Conservation (phyloP, 148 eudicot species). For the Rhododendron kiyosumense region DNA sequence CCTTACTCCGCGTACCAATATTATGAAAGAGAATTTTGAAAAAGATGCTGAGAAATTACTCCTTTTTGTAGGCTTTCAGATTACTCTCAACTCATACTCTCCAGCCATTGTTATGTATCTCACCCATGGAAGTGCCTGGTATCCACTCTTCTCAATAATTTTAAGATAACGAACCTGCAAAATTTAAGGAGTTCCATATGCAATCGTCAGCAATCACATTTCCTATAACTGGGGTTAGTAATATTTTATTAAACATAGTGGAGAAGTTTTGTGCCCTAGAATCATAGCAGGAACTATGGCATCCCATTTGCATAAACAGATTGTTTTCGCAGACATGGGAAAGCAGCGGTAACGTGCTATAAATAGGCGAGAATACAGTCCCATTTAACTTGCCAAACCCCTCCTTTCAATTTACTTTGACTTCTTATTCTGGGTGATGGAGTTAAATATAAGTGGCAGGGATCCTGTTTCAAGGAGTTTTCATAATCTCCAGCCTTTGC, state of each 20-base stretch:
- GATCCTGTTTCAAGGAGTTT: background rate
- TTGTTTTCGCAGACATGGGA: background rate
- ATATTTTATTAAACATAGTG: background rate
- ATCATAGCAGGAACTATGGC: background rate
- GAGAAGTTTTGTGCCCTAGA: background rate
- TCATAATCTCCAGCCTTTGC: background rate
- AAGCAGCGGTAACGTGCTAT: background rate
- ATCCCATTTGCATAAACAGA: background rate
- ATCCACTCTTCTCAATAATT: conserved; percentile 1
- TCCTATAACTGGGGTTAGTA: background rate
- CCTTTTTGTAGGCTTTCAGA: conserved; percentile 18
- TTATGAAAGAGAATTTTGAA: background rate
- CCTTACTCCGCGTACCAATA: background rate
- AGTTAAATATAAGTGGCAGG: background rate
- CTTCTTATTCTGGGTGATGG: background rate
- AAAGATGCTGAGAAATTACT: background rate
- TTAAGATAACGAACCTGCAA: conserved; percentile 54
- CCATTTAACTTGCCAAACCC: background rate
- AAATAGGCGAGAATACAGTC: background rate
- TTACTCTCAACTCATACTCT: conserved; percentile 56
- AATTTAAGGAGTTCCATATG: background rate
- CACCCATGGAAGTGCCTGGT: conserved; percentile 1
- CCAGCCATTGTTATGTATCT: conserved; percentile 23
- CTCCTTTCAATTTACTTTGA: background rate
- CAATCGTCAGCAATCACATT: background rate